These are phyloP conservation scores for Lithohypha guttulata DNA, from an alignment of 2,329 filamentous ascomycete species.

Conservation along the genomic window DNA sequence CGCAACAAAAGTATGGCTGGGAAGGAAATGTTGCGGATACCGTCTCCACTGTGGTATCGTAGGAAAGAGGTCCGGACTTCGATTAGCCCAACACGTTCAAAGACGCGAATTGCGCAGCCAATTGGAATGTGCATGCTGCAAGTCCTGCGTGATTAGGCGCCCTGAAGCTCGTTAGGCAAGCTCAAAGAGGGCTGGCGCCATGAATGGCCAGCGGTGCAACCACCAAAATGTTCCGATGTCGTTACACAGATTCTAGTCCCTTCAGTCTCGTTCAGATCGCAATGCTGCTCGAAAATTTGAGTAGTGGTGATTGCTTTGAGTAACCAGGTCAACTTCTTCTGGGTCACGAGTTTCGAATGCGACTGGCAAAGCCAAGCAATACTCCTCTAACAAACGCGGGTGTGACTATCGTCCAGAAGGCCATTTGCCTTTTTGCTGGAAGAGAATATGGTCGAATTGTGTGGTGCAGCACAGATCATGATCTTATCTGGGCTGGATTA, in stretches of 20 bases:
- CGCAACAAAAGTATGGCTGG: background rate
- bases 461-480: slow-evolving; percentile 1
- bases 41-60: too few relatives aligned
- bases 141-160: slow-evolving; percentile 6
- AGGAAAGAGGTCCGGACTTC: slow-evolving; percentile 1
- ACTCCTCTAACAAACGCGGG: background rate
- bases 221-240: slow-evolving; percentile 8
- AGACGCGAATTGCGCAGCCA: slow-evolving; percentile 8
- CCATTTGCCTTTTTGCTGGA: background rate
- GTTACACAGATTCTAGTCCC: slow-evolving; percentile 4
- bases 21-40: background rate
- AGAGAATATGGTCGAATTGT: background rate
- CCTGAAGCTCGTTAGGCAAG: background rate
- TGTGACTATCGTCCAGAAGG: background rate
- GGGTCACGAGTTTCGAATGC: slow-evolving; percentile 1
- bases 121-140: background rate
- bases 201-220: slow-evolving; percentile 3
- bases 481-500: slow-evolving; percentile 4
- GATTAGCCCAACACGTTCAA: slow-evolving; percentile 5
- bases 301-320: slow-evolving; percentile 4
- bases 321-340: background rate
- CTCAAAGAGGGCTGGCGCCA: slow-evolving; percentile 7
- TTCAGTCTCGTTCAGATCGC: slow-evolving; percentile 6
- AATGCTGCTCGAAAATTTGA: slow-evolving; percentile 9
- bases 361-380: background rate